phyloP scores from a whole-genome alignment of 768 basidiomycete species.

The Auricularia sp. region DNA sequence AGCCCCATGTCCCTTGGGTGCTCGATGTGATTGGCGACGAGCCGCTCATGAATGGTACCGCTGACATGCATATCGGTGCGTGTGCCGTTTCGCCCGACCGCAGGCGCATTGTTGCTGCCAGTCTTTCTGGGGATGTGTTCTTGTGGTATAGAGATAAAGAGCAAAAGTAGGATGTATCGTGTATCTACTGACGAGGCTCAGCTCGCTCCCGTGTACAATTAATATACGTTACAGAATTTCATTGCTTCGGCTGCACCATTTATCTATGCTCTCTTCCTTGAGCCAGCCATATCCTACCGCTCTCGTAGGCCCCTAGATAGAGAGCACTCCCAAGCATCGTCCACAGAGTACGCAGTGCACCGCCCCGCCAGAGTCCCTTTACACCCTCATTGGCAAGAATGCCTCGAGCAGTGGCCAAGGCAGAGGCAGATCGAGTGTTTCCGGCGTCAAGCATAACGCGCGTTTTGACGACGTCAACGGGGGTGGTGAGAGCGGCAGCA shows the following conservation, averaged over 20 bases:
- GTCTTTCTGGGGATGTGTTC: not conserved
- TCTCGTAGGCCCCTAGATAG: not conserved
- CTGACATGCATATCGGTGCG: not conserved
- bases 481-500: slow-evolving; percentile 86
- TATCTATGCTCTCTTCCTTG: too few species aligned
- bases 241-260: too few species aligned
- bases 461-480: slow-evolving; percentile 93
- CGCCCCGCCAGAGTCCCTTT: not conserved
- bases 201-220: too few species aligned
- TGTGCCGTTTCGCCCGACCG: not conserved
- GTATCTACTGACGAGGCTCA: too few species aligned
- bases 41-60: not conserved
- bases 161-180: not conserved
- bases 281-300: not conserved
- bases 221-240: too few species aligned
- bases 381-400: not conserved
- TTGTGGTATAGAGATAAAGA: not conserved
- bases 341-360: not conserved
- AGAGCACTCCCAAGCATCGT: not conserved
- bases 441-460: slow-evolving; percentile 68
- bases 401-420: not conserved
- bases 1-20: not conserved
- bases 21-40: not conserved
- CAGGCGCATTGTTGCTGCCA: not conserved
- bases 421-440: not conserved